A percentile compares a stretch with the other conserved stretches of the same genome.
phyloP scores from a whole-genome alignment of 306 rosid species.

The barrel medic (Medicago truncatula) region DNA sequence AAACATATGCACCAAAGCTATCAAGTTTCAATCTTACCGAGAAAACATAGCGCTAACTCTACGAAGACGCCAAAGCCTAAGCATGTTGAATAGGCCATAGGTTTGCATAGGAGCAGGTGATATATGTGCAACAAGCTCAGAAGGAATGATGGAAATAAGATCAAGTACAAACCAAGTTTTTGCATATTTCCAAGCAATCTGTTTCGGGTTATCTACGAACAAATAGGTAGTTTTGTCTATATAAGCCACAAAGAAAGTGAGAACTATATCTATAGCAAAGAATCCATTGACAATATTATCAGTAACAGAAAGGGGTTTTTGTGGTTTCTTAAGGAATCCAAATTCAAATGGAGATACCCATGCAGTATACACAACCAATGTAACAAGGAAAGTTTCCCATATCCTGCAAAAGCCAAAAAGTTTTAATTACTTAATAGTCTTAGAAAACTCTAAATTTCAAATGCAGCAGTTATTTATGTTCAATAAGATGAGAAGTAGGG shows the following conservation, averaged over 20 bases:
- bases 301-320: conserved; percentile 58
- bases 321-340: conserved; percentile 78
- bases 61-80: conserved; percentile 96
- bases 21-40: conserved; percentile 49
- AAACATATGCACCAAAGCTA: neutral
- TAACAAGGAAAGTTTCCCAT: conserved; percentile 79
- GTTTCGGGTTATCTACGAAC: conserved; percentile 64
- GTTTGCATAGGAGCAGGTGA: conserved; percentile 60
- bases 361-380: conserved; percentile 83
- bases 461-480: neutral
- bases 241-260: conserved; percentile 92
- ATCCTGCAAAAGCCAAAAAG: conserved; percentile 55
- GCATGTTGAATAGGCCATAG: conserved; percentile 89
- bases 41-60: conserved; percentile 89
- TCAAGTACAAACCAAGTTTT: conserved; percentile 75
- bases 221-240: conserved; percentile 72
- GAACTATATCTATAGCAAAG: conserved; percentile 75
- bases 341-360: conserved; percentile 98
- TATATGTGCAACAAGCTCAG: conserved; percentile 67
- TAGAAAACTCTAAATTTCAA: neutral
- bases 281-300: conserved; percentile 88
- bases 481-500: neutral
- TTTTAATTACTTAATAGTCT: neutral
- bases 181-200: conserved; percentile 74
- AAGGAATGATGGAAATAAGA: conserved; percentile 79